Base-by-base conservation (phyloP, 2,329 filamentous ascomycete genomes). In the Fusarium sp. region DNA sequence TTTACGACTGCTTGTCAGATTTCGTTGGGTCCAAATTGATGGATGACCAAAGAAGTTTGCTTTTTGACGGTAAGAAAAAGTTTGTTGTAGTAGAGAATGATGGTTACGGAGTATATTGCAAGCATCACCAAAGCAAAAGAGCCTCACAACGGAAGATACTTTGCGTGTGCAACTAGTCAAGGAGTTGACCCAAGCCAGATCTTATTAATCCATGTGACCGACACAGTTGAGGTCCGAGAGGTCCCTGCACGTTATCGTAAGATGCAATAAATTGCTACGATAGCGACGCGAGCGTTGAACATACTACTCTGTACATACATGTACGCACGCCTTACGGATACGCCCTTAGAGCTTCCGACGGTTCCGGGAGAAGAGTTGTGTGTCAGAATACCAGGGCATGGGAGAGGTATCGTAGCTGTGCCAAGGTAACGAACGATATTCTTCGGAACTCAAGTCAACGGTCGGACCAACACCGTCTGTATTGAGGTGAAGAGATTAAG, bases 151-250 rank as follows among this genome's bases (percentile, higher is more conserved):
- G 49, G 52, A 56, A 51, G 47, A 35, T 20, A 35, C 26, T 45
- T 54, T 39, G 28, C 26, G 13, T 24, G 30, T 41, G 24, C 14
- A 13, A n/a, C 65, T 53, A 68, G 59, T 63, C 48, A 60, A 19
- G 19, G 46, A n/a, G 26, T 50, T n/a, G 65, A 65, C 65, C 47
- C 47, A 52, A 50, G 41, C 45, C 33, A 67, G 68, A 71, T 71
- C 68, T 69, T 24, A 24, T 4, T 44, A 49, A 30, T 60, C 32
- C 32, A 45, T 45, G 33, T 52, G 14, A 35, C 32, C n/a, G 19
- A 49, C 22, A 32, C 39, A n/a, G 17, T 30, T 53, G 26, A 45
- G 28, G 35, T 26, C 28, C 47, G 46, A 57, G 59, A 41, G 33
- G 43, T 41, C 58, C 58, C 50, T 53, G 56, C 54, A 35, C 54